Percentiles rank a stretch among this genome's conserved stretches.
phyloP scores from a whole-genome alignment of 257 asterid species.

The Knoxia roxburghii region DNA sequence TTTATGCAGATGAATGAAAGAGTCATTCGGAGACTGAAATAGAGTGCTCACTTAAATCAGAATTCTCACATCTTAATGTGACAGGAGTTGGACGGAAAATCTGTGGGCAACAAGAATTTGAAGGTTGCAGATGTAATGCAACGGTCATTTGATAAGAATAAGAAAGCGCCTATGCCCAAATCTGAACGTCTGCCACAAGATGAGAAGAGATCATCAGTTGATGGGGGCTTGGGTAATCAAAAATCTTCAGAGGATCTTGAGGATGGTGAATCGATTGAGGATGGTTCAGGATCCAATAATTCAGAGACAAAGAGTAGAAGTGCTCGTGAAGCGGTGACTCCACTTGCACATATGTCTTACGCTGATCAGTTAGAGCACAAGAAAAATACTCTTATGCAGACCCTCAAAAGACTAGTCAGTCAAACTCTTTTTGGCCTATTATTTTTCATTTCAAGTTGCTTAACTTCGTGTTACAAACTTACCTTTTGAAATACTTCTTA shows the following conservation, averaged over 20 bases:
- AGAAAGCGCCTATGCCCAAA: conserved; percentile 26
- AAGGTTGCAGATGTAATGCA: conserved; percentile 69
- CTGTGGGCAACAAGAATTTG: conserved; percentile 64
- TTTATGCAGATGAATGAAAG: not conserved
- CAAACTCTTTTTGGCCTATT: conserved; percentile 5
- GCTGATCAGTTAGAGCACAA: conserved; percentile 82
- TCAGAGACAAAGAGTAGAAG: conserved; percentile 49
- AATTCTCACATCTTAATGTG: conserved; percentile 24
- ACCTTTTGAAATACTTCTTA: not conserved
- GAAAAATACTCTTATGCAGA: conserved; percentile 57
- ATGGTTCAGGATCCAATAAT: conserved; percentile 25
- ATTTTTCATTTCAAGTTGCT: not conserved
- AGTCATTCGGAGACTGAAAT: conserved; percentile 1
- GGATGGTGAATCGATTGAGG: conserved; percentile 34
- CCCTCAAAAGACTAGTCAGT: conserved; percentile 74
- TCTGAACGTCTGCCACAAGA: conserved; percentile 13
- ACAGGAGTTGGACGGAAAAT: conserved; percentile 77
- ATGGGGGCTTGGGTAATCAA: conserved; percentile 17
- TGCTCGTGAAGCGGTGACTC: conserved; percentile 86
- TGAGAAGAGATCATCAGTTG: conserved; percentile 25
- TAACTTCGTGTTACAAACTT: not conserved
- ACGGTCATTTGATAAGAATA: conserved; percentile 64
- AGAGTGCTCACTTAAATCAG: not conserved
- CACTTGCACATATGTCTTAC: conserved; percentile 92
- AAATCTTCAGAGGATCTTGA: conserved; percentile 26